A percentile compares a stretch with the other conserved stretches of the same genome.
Evolutionary conservation across 2,329 filamentous ascomycete species (phyloP).

Genomic region (Colletotrichum sp.): DNA sequence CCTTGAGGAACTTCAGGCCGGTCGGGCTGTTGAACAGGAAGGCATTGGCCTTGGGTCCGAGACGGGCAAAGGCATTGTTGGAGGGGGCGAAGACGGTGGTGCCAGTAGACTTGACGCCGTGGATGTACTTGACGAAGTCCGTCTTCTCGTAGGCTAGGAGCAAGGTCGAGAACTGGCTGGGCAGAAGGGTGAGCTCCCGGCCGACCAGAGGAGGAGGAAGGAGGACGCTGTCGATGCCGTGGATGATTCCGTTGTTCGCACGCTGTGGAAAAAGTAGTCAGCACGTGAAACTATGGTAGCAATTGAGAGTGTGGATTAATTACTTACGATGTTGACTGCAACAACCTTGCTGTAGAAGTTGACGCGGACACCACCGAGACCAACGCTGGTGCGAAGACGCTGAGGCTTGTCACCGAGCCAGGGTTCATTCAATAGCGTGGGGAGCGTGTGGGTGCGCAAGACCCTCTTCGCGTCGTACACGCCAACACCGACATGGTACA

Average conservation of each 20-base stretch:
- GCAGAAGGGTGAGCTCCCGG: slow-evolving; percentile 65
- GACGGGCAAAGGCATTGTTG: slow-evolving; percentile 79
- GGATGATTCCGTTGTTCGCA: slow-evolving; percentile 81
- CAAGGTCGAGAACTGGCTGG: slow-evolving; percentile 79
- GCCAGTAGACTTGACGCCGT: slow-evolving; percentile 62
- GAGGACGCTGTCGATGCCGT: slow-evolving; percentile 77
- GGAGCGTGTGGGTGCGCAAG: slow-evolving; percentile 75
- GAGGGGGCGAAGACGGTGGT: slow-evolving; percentile 82
- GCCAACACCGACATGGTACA: slow-evolving; percentile 77
- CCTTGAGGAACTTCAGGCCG: slow-evolving; percentile 78
- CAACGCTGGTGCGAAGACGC: slow-evolving; percentile 72
- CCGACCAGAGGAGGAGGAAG: slow-evolving; percentile 73
- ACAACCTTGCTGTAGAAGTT: slow-evolving; percentile 81
- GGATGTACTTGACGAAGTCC: slow-evolving; percentile 66
- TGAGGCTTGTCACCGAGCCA: slow-evolving; percentile 71
- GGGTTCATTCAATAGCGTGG: slow-evolving; percentile 66
- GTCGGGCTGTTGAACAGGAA: slow-evolving; percentile 80
- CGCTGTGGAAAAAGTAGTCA: slow-evolving; percentile 36
- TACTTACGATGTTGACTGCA: slow-evolving; percentile 70
- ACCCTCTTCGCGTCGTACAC: slow-evolving; percentile 71
- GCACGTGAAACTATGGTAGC: neutral
- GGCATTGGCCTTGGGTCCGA: slow-evolving; percentile 76
- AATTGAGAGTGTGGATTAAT: accelerated
- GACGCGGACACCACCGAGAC: slow-evolving; percentile 67
- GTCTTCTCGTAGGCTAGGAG: slow-evolving; percentile 78